Percentiles rank a stretch among this genome's conserved stretches.
Evolutionary conservation across 2,329 filamentous ascomycete genomes (phyloP).

Genomic region (Alternaria brassicicola): DNA sequence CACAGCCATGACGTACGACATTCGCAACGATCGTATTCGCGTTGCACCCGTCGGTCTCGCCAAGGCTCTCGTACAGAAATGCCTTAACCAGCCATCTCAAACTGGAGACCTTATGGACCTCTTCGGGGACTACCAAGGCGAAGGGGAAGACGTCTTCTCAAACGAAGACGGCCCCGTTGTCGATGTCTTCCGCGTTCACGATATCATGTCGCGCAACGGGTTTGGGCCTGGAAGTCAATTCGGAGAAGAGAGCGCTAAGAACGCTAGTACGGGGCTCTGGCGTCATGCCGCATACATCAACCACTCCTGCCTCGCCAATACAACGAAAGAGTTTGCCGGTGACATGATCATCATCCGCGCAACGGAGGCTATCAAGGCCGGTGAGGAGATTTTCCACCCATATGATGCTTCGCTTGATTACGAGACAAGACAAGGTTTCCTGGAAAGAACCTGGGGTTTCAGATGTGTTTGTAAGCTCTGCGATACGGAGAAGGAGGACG

Average conservation of each 20-base stretch:
- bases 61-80: slow-evolving; percentile 52
- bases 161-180: slow-evolving; percentile 52
- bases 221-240: slow-evolving; percentile 49
- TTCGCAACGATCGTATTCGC: slow-evolving; percentile 45
- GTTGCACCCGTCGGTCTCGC: slow-evolving; percentile 29
- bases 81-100: slow-evolving; percentile 53
- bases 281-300: slow-evolving; percentile 52
- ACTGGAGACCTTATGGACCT: slow-evolving; percentile 46
- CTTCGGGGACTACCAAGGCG: slow-evolving; percentile 43
- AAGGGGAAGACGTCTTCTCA: slow-evolving; percentile 44
- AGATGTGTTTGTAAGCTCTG: slow-evolving; percentile 52
- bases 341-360: slow-evolving; percentile 51
- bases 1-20: slow-evolving; percentile 54
- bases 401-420: slow-evolving; percentile 44
- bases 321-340: slow-evolving; percentile 49
- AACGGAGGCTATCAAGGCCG: slow-evolving; percentile 34
- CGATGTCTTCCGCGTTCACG: slow-evolving; percentile 57
- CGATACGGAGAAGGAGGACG: slow-evolving; percentile 39
- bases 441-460: slow-evolving; percentile 50
- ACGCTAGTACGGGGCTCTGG: slow-evolving; percentile 50
- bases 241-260: slow-evolving; percentile 29
- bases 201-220: slow-evolving; percentile 54
- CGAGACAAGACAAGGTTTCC: slow-evolving; percentile 39
- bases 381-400: slow-evolving; percentile 33
- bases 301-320: slow-evolving; percentile 54